phyloP scores from a whole-genome alignment of 768 basidiomycete genomes.

The Tylopilus intermedius region DNA sequence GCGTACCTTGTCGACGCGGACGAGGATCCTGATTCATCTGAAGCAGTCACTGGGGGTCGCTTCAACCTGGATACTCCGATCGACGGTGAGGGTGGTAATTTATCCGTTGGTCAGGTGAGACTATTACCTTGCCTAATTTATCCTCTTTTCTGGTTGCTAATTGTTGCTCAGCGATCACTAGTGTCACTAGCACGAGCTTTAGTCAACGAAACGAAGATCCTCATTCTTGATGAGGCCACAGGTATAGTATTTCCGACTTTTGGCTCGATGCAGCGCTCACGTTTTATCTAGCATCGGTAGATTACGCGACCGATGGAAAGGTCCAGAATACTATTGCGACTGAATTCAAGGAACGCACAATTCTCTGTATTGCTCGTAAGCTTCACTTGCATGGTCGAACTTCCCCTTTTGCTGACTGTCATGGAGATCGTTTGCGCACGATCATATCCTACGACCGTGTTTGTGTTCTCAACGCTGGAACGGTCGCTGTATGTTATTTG shows the following conservation, averaged over 20 bases:
- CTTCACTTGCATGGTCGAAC: conserved; percentile 7
- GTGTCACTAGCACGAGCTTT: conserved; percentile 86
- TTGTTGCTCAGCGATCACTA: conserved; percentile 64
- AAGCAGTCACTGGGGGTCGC: conserved; percentile 39
- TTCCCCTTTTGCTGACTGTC: background rate
- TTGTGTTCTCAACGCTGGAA: conserved; percentile 79
- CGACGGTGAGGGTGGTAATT: conserved; percentile 82
- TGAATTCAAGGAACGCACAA: conserved; percentile 79
- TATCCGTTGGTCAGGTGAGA: conserved; percentile 59
- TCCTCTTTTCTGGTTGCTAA: background rate
- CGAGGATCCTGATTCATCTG: no score
- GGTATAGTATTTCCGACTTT: conserved; percentile 33
- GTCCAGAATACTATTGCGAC: conserved; percentile 87
- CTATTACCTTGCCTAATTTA: background rate
- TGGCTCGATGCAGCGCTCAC: background rate
- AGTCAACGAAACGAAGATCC: conserved; percentile 79
- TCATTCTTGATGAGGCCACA: conserved; percentile 89
- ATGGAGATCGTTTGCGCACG: conserved; percentile 78
- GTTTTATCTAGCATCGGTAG: conserved; percentile 76
- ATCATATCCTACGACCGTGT: conserved; percentile 88
- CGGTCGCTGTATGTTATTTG: conserved; percentile 52
- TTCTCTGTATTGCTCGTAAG: conserved; percentile 85
- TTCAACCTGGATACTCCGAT: conserved; percentile 82
- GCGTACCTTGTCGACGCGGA: conserved; percentile 69
- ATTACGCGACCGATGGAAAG: conserved; percentile 83